phyloP scores from a whole-genome alignment of 2,329 filamentous ascomycete species.

The Sarocladiaceae sp. region DNA sequence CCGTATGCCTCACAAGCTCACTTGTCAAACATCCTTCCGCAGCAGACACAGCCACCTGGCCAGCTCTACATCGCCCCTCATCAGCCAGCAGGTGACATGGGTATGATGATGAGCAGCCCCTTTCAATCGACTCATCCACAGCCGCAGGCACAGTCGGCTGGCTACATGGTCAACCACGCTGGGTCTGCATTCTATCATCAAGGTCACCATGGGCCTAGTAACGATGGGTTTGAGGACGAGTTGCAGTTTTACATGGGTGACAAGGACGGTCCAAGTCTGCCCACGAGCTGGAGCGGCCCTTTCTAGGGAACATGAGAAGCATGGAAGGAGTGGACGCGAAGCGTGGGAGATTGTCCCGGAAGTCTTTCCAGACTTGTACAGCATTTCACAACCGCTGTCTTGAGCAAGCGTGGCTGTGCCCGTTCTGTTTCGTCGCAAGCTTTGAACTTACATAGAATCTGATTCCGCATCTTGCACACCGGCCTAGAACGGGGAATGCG shows the following conservation, averaged over 20 bases:
- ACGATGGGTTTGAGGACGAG: conserved; percentile 41
- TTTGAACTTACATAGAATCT: too few species aligned
- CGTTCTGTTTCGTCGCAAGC: too few species aligned
- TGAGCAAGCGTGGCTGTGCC: too few species aligned
- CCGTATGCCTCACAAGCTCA: conserved; percentile 14
- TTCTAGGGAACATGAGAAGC: not conserved
- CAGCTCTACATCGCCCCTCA: conserved; percentile 16
- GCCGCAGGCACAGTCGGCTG: not conserved
- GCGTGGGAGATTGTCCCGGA: not conserved
- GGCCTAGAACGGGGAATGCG: too few species aligned
- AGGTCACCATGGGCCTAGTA: conserved; percentile 26
- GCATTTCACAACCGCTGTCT: too few species aligned
- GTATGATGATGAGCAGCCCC: conserved; percentile 36
- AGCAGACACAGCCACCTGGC: too few species aligned
- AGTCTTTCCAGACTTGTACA: too few species aligned
- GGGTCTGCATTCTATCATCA: conserved; percentile 10
- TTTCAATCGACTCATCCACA: conserved; percentile 18
- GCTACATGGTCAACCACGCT: conserved; percentile 3
- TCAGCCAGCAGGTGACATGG: conserved; percentile 26
- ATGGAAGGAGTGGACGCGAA: not conserved
- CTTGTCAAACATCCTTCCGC: conserved; percentile 13
- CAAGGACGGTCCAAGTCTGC: conserved; percentile 12
- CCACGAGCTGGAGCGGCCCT: conserved; percentile 5
- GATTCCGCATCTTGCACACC: too few species aligned
- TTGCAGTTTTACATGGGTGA: conserved; percentile 38